A percentile compares a stretch with the other conserved stretches of the same genome.
Conservation (phyloP, 2,329 filamentous ascomycete species). For the Hypoxylon sp. region DNA sequence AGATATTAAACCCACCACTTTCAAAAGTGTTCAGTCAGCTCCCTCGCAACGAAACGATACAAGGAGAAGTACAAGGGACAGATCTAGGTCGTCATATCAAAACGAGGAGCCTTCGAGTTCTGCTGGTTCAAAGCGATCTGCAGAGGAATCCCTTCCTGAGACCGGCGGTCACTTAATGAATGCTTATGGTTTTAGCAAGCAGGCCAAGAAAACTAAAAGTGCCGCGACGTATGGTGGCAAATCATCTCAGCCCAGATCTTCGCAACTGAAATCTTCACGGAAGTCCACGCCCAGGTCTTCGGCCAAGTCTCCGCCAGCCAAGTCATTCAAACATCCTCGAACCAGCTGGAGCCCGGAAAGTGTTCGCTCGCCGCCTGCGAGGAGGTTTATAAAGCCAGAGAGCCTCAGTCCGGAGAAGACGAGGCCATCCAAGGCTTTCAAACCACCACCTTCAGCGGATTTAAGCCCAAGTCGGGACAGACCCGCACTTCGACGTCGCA, state of each 20-base stretch:
- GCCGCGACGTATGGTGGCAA: conserved; percentile 25
- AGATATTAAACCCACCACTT: conserved; percentile 56
- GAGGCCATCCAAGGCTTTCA: conserved; percentile 29
- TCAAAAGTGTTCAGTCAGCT: conserved; percentile 40
- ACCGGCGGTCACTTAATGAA: conserved; percentile 37
- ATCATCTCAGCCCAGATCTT: conserved; percentile 38
- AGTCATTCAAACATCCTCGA: conserved; percentile 13
- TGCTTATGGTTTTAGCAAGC: conserved; percentile 32
- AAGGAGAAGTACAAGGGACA: conserved; percentile 20
- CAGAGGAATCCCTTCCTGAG: conserved; percentile 32
- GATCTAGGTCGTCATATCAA: conserved; percentile 16
- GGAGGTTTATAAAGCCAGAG: conserved; percentile 23
- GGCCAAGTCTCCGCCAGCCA: conserved; percentile 12
- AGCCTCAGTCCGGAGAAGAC: conserved; percentile 32
- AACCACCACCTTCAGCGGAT: conserved; percentile 9
- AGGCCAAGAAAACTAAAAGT: conserved; percentile 21
- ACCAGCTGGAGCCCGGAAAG: conserved; percentile 24
- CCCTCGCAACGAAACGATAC: conserved; percentile 18
- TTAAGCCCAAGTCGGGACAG: conserved; percentile 28
- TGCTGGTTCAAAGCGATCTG: conserved; percentile 48
- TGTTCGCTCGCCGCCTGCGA: conserved; percentile 13
- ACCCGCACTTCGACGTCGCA: conserved; percentile 8
- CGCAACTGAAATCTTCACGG: conserved; percentile 40
- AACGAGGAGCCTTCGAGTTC: conserved; percentile 41
- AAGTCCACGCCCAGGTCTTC: conserved; percentile 36